phyloP scores from a whole-genome alignment of 192 early-diverging fungal genomes.

The Powellomyces hirtus region DNA sequence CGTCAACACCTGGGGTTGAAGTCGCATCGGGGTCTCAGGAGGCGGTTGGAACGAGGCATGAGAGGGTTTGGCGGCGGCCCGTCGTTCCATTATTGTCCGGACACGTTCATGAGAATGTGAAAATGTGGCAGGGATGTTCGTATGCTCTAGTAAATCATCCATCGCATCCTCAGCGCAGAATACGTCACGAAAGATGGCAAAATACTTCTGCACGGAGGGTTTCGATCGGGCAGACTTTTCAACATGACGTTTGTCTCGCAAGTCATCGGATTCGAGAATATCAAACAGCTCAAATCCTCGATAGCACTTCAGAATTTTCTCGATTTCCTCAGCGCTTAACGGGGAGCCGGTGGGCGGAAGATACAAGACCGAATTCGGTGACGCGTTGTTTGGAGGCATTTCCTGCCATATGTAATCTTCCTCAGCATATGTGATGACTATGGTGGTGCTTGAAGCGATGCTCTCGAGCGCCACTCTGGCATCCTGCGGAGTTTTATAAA shows the following conservation, averaged over 20 bases:
- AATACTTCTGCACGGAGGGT: background rate
- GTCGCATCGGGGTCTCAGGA: too few species aligned
- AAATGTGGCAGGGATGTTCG: conserved; percentile 20
- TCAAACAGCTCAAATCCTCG: conserved; percentile 19
- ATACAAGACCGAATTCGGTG: conserved; percentile 19
- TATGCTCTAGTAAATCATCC: conserved; percentile 15
- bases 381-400: background rate
- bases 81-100: too few species aligned
- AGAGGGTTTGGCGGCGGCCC: too few species aligned
- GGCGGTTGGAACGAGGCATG: too few species aligned
- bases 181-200: conserved; percentile 26
- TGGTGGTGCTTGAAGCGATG: conserved; percentile 12
- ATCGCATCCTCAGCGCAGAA: conserved; percentile 29
- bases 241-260: background rate
- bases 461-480: conserved; percentile 3
- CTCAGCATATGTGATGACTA: background rate
- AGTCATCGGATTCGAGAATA: conserved; percentile 17
- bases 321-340: conserved; percentile 8
- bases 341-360: background rate
- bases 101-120: conserved; percentile 15
- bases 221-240: background rate
- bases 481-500: conserved; percentile 1
- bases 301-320: conserved; percentile 23
- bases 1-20: background rate
- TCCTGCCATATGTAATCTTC: conserved; percentile 15